A percentile compares a stretch with the other conserved stretches of the same genome.
phyloP scores from a whole-genome alignment of 2,329 filamentous ascomycete genomes.

The Colletotrichum salicis region DNA sequence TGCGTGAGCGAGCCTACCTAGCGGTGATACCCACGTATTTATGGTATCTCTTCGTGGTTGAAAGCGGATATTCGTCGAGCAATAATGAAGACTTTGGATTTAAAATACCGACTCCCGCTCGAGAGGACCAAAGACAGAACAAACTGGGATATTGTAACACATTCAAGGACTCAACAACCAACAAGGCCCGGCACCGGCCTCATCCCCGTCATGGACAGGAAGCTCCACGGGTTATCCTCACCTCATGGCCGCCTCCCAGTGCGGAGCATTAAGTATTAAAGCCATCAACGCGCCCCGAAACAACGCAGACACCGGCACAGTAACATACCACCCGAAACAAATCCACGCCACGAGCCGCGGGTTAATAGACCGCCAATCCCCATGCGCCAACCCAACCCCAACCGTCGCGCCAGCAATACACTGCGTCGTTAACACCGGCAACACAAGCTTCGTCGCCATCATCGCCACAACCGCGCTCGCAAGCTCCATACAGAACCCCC shows the following conservation, averaged over 20 bases:
- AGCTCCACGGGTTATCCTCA: neutral
- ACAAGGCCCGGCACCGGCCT: neutral
- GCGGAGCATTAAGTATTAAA: conserved; percentile 64
- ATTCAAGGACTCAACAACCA: too few species aligned
- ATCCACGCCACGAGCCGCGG: conserved; percentile 59
- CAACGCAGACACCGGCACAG: conserved; percentile 60
- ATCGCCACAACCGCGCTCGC: conserved; percentile 63
- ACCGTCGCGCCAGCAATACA: conserved; percentile 63
- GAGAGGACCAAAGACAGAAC: neutral
- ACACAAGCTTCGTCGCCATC: conserved; percentile 60
- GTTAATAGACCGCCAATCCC: conserved; percentile 61
- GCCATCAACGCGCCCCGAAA: conserved; percentile 66
- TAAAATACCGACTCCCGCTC: neutral
- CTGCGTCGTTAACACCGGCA: conserved; percentile 62
- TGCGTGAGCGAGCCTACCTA: neutral
- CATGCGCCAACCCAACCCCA: conserved; percentile 62
- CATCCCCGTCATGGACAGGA: too few species aligned
- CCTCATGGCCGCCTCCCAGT: conserved; percentile 38
- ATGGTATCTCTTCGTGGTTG: too few species aligned
- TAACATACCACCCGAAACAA: conserved; percentile 61
- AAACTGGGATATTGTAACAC: neutral
- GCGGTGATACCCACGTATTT: too few species aligned
- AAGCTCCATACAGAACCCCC: conserved; percentile 63
- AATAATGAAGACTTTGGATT: neutral
- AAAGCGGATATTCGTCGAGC: neutral